Percentiles rank a stretch among this genome's conserved stretches.
phyloP scores from a whole-genome alignment of 2,329 filamentous ascomycete genomes.

The Monosporascus sp. region DNA sequence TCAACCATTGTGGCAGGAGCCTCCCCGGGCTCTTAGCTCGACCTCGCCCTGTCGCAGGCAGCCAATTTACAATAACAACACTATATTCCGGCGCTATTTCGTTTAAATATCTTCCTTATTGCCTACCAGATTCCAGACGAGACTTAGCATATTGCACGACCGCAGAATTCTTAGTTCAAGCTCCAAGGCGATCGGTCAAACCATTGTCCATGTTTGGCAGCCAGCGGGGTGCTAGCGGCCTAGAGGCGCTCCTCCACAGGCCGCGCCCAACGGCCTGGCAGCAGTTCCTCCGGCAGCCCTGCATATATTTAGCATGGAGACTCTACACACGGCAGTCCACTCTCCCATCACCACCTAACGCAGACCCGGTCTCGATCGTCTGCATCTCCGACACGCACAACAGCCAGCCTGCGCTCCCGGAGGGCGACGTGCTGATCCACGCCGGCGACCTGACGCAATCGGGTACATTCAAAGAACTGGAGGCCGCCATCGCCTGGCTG shows the following conservation, averaged over 20 bases:
- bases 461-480: conserved; percentile 36
- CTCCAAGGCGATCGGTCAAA: too few relatives aligned
- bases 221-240: neutral
- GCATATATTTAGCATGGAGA: conserved; percentile 5
- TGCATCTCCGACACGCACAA: conserved; percentile 44
- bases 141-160: too few relatives aligned
- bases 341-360: conserved; percentile 6
- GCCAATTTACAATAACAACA: too few relatives aligned
- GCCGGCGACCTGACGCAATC: conserved; percentile 42
- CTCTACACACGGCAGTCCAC: conserved; percentile 11
- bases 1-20: too few relatives aligned
- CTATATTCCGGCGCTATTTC: too few relatives aligned
- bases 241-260: conserved; percentile 8
- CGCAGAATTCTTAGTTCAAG: too few relatives aligned
- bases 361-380: conserved; percentile 22
- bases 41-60: too few relatives aligned
- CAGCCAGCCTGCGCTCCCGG: conserved; percentile 29
- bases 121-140: too few relatives aligned
- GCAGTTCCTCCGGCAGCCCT: conserved; percentile 9
- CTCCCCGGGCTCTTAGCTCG: too few relatives aligned
- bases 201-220: too few relatives aligned
- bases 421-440: conserved; percentile 41
- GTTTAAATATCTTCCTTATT: too few relatives aligned
- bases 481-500: conserved; percentile 37
- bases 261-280: conserved; percentile 10